phyloP scores from a whole-genome alignment of 176 grass and related monocot species.

The Elymus sibiricus region DNA sequence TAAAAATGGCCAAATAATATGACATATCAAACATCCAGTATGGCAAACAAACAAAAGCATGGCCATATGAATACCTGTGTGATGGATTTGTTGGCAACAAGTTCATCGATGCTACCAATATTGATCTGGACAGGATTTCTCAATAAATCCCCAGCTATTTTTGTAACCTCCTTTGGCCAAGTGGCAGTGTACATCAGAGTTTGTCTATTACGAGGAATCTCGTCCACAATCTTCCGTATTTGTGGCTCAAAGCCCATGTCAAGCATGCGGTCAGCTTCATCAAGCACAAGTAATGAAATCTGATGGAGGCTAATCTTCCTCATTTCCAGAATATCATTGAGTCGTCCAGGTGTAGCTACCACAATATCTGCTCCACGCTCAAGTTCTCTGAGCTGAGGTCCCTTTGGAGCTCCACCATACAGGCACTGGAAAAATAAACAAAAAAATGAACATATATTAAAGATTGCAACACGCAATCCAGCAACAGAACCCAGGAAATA shows the following conservation, averaged over 20 bases:
- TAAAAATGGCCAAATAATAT: conserved; percentile 16
- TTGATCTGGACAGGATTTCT: conserved; percentile 93
- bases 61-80: conserved; percentile 61
- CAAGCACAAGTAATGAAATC: conserved; percentile 90
- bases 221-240: conserved; percentile 90
- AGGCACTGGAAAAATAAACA: conserved; percentile 53
- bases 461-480: conserved; percentile 1
- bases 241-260: conserved; percentile 99
- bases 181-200: conserved; percentile 99
- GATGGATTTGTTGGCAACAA: conserved; percentile 96
- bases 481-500: background rate
- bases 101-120: conserved; percentile 88
- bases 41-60: conserved; percentile 25
- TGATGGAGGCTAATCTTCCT: conserved; percentile 84
- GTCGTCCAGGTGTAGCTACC: conserved; percentile 94
- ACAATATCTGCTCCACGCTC: conserved; percentile 95
- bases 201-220: conserved; percentile 75
- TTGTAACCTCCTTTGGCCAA: conserved; percentile 96
- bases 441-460: background rate
- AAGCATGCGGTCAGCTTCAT: conserved; percentile 98
- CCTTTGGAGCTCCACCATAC: conserved; percentile 95
- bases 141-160: conserved; percentile 93
- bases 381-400: conserved; percentile 87
- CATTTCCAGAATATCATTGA: conserved; percentile 97
- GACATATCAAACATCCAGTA: background rate